phyloP scores from a whole-genome alignment of 2,329 filamentous ascomycete genomes.

The Bipolaris oryzae region DNA sequence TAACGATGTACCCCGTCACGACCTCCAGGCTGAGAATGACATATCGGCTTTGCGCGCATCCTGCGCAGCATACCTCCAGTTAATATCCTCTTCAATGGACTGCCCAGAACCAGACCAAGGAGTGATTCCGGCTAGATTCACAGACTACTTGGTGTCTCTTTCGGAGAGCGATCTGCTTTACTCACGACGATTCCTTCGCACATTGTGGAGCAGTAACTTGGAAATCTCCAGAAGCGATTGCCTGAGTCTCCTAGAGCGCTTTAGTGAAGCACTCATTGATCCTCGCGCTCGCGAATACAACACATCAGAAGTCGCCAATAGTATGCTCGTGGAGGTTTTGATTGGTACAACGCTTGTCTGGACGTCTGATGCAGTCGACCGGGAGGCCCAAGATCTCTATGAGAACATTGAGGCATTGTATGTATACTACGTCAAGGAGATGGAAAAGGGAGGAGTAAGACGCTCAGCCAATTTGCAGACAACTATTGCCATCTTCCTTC shows the following conservation, averaged over 20 bases:
- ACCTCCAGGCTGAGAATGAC: slow-evolving; percentile 38
- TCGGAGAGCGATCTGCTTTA: slow-evolving; percentile 39
- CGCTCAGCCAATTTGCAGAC: slow-evolving; percentile 73
- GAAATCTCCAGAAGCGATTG: slow-evolving; percentile 32
- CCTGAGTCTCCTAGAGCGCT: slow-evolving; percentile 36
- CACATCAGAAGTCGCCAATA: slow-evolving; percentile 47
- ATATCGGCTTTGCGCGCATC: slow-evolving; percentile 38
- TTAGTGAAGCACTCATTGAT: slow-evolving; percentile 41
- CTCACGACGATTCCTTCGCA: slow-evolving; percentile 37
- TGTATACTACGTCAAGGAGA: slow-evolving; percentile 71
- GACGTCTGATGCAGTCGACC: slow-evolving; percentile 30
- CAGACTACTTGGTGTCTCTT: slow-evolving; percentile 36
- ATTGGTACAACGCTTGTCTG: slow-evolving; percentile 38
- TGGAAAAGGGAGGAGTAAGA: slow-evolving; percentile 68
- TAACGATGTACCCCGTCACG: slow-evolving; percentile 55
- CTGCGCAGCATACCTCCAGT: slow-evolving; percentile 35
- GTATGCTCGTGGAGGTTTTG: slow-evolving; percentile 44
- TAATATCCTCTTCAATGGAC: slow-evolving; percentile 32
- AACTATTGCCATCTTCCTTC: slow-evolving; percentile 70
- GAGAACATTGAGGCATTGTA: slow-evolving; percentile 77
- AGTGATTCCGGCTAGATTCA: slow-evolving; percentile 34
- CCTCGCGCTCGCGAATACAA: slow-evolving; percentile 46
- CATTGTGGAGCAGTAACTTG: slow-evolving; percentile 32
- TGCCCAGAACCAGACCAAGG: slow-evolving; percentile 12
- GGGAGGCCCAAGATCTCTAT: slow-evolving; percentile 54